These are phyloP conservation scores for Tolypocladium paradoxum DNA, from an alignment of 2,329 filamentous ascomycete genomes.

Conservation along the genomic window DNA sequence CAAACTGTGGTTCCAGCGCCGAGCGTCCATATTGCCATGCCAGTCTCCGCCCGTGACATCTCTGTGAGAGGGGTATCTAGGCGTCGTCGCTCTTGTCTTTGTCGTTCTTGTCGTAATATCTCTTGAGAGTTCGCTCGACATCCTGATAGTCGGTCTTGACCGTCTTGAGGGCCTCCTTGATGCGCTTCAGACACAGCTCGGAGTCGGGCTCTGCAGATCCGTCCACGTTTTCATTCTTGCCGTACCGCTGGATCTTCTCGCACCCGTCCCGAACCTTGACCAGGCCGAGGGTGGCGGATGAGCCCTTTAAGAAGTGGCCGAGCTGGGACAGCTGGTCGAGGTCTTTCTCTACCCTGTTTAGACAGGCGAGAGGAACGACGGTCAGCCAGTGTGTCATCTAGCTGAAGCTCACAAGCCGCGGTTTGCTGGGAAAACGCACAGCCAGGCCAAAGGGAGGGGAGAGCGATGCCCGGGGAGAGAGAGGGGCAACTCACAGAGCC, in stretches of 20 bases:
- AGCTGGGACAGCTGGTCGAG: constrained; percentile 68
- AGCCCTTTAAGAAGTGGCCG: constrained; percentile 95
- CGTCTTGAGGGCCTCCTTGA: constrained; percentile 56
- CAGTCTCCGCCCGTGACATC: not conserved
- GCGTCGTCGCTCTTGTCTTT: constrained; percentile 9
- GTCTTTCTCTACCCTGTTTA: constrained; percentile 50
- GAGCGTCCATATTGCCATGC: not conserved
- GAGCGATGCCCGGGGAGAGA: not conserved
- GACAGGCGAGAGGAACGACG: not conserved
- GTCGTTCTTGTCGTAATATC: constrained; percentile 43
- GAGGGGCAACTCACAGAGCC: constrained; percentile 55
- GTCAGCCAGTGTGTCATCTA: constrained; percentile 3
- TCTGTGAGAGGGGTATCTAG: constrained; percentile 3
- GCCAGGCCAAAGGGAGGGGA: not conserved
- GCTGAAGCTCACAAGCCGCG: not conserved
- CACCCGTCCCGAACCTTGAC: constrained; percentile 86
- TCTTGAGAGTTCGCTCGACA: constrained; percentile 57
- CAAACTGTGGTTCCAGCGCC: not conserved
- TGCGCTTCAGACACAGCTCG: constrained; percentile 56
- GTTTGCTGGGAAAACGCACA: not conserved
- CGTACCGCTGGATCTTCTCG: constrained; percentile 93
- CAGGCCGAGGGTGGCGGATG: constrained; percentile 85
- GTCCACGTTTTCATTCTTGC: constrained; percentile 69
- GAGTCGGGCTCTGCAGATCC: constrained; percentile 58
- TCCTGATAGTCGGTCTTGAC: constrained; percentile 70